Evolutionary conservation across 192 early-diverging fungal species (phyloP), one percentile per base, ranked within the genome.

Genomic region (Entomortierella beljakovae): DNA sequence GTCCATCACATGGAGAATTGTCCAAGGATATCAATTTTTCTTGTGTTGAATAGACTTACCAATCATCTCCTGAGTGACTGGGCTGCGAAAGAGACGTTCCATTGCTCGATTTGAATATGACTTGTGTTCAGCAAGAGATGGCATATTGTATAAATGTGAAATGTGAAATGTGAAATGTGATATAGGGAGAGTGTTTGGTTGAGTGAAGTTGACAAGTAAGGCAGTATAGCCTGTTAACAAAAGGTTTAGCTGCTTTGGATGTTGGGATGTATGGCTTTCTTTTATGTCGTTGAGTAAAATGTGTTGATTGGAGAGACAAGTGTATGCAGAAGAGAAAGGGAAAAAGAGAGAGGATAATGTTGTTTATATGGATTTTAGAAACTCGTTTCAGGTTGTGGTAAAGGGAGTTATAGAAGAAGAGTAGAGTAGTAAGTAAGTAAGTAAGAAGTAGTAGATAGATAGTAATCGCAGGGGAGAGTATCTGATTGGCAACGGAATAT

Each of bases 11-110:
- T 38, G 37, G 37, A 38, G 37, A 13, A 6, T 6, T 8, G 13
- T 37, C n/a, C 28, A 11, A 33, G 25, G 23, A 32, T 34, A 11
- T 35, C 1, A 5, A 11, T 58, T 42, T 35, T 61, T 61, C 51
- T 9, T 50, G 42, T 51, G 28, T 13, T 20, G 25, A 10, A 49
- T n/a, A 40, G 33, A 54, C 71, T 16, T 75, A 75, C 71, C 71
- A 57, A 75, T 75, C 71, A 75, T 75, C 61, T 75, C 63, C 46
- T 59, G 71, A 49, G 71, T 61, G 58, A 75, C 71, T n/a, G 71
- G 71, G 32, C 71, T 56, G 25, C 71, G 71, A 61, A 75, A 67
- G 32, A 75, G 64, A 46, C 64, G 35, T 49, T 75, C 71, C 11
- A 75, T 32, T 7, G 71, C 63, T 34, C 71, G 63, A 75, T 38